These are phyloP conservation scores for Backusella morwellensis DNA, from an alignment of 192 early-diverging fungal genomes.

Conservation along the genomic window DNA sequence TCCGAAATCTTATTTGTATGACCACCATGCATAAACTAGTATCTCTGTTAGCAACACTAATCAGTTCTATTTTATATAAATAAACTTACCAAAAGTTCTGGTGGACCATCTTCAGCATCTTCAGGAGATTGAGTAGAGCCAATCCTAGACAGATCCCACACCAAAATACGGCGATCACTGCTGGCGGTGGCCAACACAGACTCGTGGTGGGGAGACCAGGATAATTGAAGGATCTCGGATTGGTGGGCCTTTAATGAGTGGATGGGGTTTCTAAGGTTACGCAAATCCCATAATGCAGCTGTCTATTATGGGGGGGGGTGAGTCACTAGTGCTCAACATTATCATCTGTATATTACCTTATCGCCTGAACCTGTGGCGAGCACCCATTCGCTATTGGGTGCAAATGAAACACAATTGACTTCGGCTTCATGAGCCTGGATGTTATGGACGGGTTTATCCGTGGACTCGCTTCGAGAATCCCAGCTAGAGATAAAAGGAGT, in stretches of 20 bases:
- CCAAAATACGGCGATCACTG: conserved; percentile 87
- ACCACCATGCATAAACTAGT: conserved; percentile 94
- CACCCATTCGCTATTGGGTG: conserved; percentile 84
- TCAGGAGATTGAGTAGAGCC: conserved; percentile 92
- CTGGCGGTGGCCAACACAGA: conserved; percentile 88
- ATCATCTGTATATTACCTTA: conserved; percentile 45
- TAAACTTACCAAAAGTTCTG: conserved; percentile 82
- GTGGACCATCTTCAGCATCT: conserved; percentile 95
- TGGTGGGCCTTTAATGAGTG: conserved; percentile 90
- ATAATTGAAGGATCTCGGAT: conserved; percentile 90
- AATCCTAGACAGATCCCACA: conserved; percentile 95
- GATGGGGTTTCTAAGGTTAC: conserved; percentile 82
- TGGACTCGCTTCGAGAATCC: conserved; percentile 78
- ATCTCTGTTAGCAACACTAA: background rate
- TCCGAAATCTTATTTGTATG: conserved; percentile 98
- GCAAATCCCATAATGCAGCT: conserved; percentile 94
- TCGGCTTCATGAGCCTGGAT: conserved; percentile 88
- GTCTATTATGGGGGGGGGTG: conserved; percentile 47
- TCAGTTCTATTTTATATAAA: background rate
- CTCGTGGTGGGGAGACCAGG: conserved; percentile 93
- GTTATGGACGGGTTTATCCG: conserved; percentile 63
- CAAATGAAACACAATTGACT: conserved; percentile 95
- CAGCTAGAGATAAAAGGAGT: conserved; percentile 52
- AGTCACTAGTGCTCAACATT: background rate
- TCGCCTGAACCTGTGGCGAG: conserved; percentile 95